Evolutionary conservation across 768 basidiomycete genomes (phyloP), one percentile per base, ranked within the genome.

Genomic region (Suillus weaverae): DNA sequence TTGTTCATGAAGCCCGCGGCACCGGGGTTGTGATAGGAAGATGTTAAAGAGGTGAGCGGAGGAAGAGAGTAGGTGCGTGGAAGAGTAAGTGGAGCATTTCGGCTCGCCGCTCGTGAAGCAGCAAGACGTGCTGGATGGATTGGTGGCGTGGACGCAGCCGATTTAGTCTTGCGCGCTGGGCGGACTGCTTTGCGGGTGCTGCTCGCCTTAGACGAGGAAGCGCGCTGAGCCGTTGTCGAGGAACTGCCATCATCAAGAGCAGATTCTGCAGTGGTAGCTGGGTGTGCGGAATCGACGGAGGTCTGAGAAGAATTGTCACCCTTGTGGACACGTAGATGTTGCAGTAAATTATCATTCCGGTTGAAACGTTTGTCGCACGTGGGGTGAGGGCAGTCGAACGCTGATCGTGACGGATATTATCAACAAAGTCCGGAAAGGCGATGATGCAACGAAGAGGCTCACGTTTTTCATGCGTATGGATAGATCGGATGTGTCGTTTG

Each of bases 381-480:
- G 4, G 85, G 81, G 70, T 84, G 84, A 33, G 88, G 83, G 76
- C 91, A 94, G 70, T 86, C 82, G 79, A 88, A 90, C 10, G 91
- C 91, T 93, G 65, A 73, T 75, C 72, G 67, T 69, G 62, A 72
- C 64, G 64, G 66, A 48, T 61, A 64, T 67, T 64, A 66, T 59
- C 62, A 68, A 65, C 64, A 66, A 70, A 55, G 62, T 53, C 46
- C 32, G 64, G 30, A 66, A 33, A 68, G 18, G 68, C 51, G 60
- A 65, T 60, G 68, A 70, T 69, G 36, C 41, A 62, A 56, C 8
- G 22, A 48, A 62, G 55, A 57, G 59, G 50, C 90, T 75, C 71
- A 91, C 90, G 90, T 81, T 90, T 90, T 70, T 90, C 89, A 71
- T 89, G 82, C 1, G 89, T 90, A 69, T 91, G 90, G 67, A 91